Evolutionary conservation across 306 rosid species (phyloP).

Genomic region (Prunus mongolica): DNA sequence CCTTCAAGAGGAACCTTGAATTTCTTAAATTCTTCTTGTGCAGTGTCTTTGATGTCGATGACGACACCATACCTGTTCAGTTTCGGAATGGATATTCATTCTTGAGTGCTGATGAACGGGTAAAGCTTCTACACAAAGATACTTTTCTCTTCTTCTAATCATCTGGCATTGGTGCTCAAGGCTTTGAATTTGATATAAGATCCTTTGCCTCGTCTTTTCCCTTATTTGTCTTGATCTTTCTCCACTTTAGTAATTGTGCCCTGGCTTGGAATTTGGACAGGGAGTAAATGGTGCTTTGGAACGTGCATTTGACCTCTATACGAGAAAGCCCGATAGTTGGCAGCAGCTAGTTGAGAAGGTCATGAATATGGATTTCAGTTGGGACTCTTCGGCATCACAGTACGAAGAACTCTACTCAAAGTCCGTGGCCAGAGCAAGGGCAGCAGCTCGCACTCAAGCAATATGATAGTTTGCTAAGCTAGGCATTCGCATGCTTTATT

Average conservation of each 20-base stretch:
- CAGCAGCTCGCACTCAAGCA: constrained; percentile 32
- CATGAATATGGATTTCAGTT: constrained; percentile 86
- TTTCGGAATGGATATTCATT: constrained; percentile 85
- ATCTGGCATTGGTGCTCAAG: background rate
- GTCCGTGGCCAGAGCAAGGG: constrained; percentile 67
- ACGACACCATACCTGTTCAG: constrained; percentile 63
- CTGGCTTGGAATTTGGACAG: constrained; percentile 34
- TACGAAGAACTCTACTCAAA: constrained; percentile 80
- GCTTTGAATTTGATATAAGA: background rate
- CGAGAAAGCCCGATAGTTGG: constrained; percentile 57
- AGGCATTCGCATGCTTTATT: constrained; percentile 1
- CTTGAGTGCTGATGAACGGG: constrained; percentile 75
- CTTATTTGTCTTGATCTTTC: background rate
- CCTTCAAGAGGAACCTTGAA: constrained; percentile 2
- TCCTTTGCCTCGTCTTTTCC: constrained; percentile 9
- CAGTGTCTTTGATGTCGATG: constrained; percentile 90
- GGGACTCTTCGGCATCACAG: constrained; percentile 82
- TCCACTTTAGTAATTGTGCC: background rate
- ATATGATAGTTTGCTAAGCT: background rate
- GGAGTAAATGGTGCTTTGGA: constrained; percentile 57
- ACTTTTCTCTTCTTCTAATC: background rate
- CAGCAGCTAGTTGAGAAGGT: constrained; percentile 72
- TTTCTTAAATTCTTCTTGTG: constrained; percentile 22
- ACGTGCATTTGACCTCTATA: constrained; percentile 61
- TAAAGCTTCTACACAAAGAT: constrained; percentile 7